These are phyloP conservation scores for Asterophora parasitica DNA, from an alignment of 768 basidiomycete species.

Conservation along the genomic window DNA sequence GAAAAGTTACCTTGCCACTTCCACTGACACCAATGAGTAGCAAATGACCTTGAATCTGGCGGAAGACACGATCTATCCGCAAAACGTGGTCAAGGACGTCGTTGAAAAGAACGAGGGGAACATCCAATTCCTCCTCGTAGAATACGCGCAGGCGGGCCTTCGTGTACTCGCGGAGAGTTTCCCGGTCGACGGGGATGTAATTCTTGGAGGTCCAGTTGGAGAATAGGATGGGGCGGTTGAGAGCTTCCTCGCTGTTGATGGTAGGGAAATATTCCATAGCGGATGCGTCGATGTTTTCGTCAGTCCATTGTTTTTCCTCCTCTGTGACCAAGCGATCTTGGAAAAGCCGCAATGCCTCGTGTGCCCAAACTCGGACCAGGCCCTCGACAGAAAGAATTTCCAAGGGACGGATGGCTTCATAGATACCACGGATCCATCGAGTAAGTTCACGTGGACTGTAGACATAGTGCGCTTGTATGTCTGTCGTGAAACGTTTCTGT, in stretches of 20 bases:
- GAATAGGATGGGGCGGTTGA: conserved; percentile 87
- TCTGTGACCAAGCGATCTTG: conserved; percentile 94
- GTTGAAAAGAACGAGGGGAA: conserved; percentile 96
- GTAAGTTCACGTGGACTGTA: conserved; percentile 99
- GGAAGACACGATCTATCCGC: conserved; percentile 97
- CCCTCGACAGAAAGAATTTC: conserved; percentile 94
- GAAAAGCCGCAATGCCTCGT: conserved; percentile 95
- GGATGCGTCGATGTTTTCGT: conserved; percentile 79
- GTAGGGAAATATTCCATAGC: conserved; percentile 93
- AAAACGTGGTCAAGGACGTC: conserved; percentile 98
- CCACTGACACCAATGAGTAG: conserved; percentile 97
- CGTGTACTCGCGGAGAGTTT: conserved; percentile 89
- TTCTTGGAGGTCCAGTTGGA: conserved; percentile 99
- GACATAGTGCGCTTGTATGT: conserved; percentile 97
- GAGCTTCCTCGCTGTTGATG: conserved; percentile 81
- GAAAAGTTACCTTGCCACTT: conserved; percentile 81
- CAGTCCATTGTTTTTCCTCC: conserved; percentile 92
- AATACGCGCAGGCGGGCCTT: conserved; percentile 97
- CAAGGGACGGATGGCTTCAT: conserved; percentile 91
- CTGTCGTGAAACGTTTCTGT: conserved; percentile 91
- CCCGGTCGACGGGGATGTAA: conserved; percentile 93
- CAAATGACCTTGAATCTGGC: conserved; percentile 95
- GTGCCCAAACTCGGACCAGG: conserved; percentile 95
- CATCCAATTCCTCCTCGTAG: conserved; percentile 98
- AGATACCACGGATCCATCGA: conserved; percentile 95